These are phyloP conservation scores for Hemileccinum rubropunctum DNA, from an alignment of 768 basidiomycete genomes.

Conservation along the genomic window DNA sequence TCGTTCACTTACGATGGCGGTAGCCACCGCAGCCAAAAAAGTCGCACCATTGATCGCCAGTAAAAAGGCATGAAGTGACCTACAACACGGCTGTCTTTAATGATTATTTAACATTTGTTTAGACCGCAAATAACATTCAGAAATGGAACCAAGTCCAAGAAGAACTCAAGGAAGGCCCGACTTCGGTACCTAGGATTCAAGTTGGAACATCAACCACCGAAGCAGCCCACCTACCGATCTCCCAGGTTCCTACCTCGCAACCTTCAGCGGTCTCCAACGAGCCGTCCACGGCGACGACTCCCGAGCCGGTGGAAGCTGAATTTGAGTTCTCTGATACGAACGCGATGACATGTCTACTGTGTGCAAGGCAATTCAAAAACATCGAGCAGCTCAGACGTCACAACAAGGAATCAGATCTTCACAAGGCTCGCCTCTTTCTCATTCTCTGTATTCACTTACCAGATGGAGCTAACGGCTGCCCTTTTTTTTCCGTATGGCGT, in stretches of 20 bases:
- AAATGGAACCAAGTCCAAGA: conserved; percentile 98
- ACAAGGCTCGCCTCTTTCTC: conserved; percentile 71
- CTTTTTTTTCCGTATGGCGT: conserved; percentile 4
- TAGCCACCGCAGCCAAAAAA: conserved; percentile 56
- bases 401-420: conserved; percentile 90
- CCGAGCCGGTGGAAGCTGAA: conserved; percentile 51
- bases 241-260: conserved; percentile 11
- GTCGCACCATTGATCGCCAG: conserved; percentile 82
- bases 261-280: conserved; percentile 13
- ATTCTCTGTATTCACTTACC: conserved; percentile 18
- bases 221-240: conserved; percentile 2
- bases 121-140: conserved; percentile 88
- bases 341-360: conserved; percentile 82
- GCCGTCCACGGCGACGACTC: conserved; percentile 32
- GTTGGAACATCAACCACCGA: conserved; percentile 9
- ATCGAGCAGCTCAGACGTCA: conserved; percentile 85
- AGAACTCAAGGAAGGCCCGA: conserved; percentile 60
- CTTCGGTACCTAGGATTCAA: conserved; percentile 20
- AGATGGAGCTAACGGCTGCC: conserved; percentile 33
- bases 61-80: conserved; percentile 60
- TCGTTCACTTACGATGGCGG: conserved; percentile 7
- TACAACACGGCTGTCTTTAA: background rate
- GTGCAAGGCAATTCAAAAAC: conserved; percentile 89
- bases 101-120: conserved; percentile 9
- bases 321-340: conserved; percentile 81